Evolutionary conservation across 345 rosid species (phyloP).

Genomic region (Lumnitzera littorea): DNA sequence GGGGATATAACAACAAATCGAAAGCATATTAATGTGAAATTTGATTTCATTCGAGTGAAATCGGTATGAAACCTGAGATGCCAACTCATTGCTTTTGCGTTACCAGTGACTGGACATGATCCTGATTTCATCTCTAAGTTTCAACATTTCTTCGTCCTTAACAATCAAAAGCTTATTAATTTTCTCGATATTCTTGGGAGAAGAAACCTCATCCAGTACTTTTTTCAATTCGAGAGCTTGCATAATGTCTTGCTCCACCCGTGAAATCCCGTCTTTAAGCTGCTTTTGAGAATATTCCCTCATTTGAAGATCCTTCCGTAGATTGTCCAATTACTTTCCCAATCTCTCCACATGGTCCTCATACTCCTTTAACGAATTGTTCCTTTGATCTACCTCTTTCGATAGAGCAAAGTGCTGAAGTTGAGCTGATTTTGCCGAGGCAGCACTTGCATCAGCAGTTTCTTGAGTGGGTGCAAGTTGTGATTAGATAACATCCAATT

Average conservation of each 20-base stretch:
- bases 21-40: neutral
- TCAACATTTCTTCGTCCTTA: slow-evolving; percentile 70
- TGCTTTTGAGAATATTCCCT: slow-evolving; percentile 77
- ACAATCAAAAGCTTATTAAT: slow-evolving; percentile 42
- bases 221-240: slow-evolving; percentile 47
- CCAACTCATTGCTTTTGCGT: slow-evolving; percentile 68
- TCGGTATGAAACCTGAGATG: slow-evolving; percentile 51
- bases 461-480: slow-evolving; percentile 58
- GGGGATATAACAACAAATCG: neutral
- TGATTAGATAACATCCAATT: slow-evolving; percentile 51
- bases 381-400: too few species aligned
- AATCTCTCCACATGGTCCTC: slow-evolving; percentile 17
- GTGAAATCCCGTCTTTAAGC: slow-evolving; percentile 65
- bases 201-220: slow-evolving; percentile 42
- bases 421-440: too few species aligned
- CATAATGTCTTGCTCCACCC: slow-evolving; percentile 64
- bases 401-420: too few species aligned
- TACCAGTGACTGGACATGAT: slow-evolving; percentile 83
- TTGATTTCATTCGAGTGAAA: neutral
- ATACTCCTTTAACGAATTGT: too few species aligned
- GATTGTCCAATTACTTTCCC: slow-evolving; percentile 45
- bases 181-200: slow-evolving; percentile 62
- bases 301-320: slow-evolving; percentile 62
- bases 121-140: slow-evolving; percentile 66
- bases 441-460: slow-evolving; percentile 12